Base-by-base conservation (phyloP, 2,329 filamentous ascomycete genomes). In the Hymenoscyphus scutula region DNA sequence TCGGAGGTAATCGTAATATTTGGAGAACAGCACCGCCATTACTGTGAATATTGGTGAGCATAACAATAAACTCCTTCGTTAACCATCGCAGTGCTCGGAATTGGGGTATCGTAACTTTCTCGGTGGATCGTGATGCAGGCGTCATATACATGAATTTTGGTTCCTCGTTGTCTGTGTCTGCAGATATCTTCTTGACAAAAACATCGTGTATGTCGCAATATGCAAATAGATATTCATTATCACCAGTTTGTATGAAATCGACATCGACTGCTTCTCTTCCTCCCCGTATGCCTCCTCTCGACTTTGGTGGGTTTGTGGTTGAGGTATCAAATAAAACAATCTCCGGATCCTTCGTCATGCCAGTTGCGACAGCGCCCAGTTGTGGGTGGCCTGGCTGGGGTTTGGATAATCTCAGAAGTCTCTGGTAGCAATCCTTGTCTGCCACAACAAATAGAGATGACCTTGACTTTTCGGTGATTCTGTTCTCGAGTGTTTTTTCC, bases 131-230 rank as follows among this genome's bases (percentile, higher is more conserved):
- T 3, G 81, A 78, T n/a, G 64, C 70, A 17, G 82, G 79, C 65
- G 86, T 82, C 27, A 78, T 83, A 79, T 79, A 92, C 69, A 83
- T 82, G 73, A 76, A 75, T 65, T 77, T 73, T 4, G 84, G 82
- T 29, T 82, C 80, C 57, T 76, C 75, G n/a, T 76, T 71, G 53
- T 77, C 76, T 10, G 70, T 69, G 65, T 80, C 78, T 23, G 65
- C 25, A 8, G 66, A 63, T 15, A 74, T 67, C 48, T 67, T 71
- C 65, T 75, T 70, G 69, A 89, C 78, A 75, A 87, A 89, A 56
- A 98, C 82, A 68, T 92, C 86, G 72, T 89, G 81, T 67, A 91
- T 87, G 70, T 89, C 87, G 75, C 90, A 93, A 76, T 92, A 97
- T 2, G 88, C 88, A 60, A 97, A 78, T 68, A 88, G 83, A 74